Evolutionary conservation across 257 asterid species (phyloP).

Genomic region (Plantago ovata): DNA sequence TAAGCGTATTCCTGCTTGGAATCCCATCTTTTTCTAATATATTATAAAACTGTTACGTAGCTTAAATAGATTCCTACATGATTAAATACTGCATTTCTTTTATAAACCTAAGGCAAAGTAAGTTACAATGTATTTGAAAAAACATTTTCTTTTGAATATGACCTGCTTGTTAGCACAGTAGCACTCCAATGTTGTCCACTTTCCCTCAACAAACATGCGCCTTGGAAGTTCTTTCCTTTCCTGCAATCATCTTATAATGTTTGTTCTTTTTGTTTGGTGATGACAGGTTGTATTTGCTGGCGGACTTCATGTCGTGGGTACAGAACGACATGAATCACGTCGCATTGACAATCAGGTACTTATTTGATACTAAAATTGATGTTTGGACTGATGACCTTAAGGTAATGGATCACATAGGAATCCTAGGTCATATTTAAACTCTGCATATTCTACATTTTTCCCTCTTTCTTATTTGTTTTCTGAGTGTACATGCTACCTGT

Average conservation of each 20-base stretch:
- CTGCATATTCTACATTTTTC: conserved; percentile 8
- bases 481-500: conserved; percentile 14
- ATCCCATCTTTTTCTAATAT: background rate
- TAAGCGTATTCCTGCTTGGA: background rate
- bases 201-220: background rate
- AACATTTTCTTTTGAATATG: background rate
- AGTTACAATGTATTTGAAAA: background rate
- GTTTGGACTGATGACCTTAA: conserved; percentile 20
- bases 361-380: conserved; percentile 18
- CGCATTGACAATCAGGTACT: conserved; percentile 96
- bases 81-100: background rate
- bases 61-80: background rate
- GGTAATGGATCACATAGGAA: conserved; percentile 14
- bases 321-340: conserved; percentile 98
- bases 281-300: conserved; percentile 88
- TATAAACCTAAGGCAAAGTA: background rate
- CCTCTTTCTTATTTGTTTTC: conserved; percentile 19
- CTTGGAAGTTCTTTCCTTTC: conserved; percentile 8
- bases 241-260: conserved; percentile 4
- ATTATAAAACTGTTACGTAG: background rate
- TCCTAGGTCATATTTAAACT: conserved; percentile 8
- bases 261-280: conserved; percentile 11
- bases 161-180: conserved; percentile 17
- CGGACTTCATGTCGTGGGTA: conserved; percentile 96
- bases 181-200: conserved; percentile 12